Evolutionary conservation across 2,329 filamentous ascomycete species (phyloP), one percentile per base, ranked within the genome.

Genomic region (Huntiella abstrusa): DNA sequence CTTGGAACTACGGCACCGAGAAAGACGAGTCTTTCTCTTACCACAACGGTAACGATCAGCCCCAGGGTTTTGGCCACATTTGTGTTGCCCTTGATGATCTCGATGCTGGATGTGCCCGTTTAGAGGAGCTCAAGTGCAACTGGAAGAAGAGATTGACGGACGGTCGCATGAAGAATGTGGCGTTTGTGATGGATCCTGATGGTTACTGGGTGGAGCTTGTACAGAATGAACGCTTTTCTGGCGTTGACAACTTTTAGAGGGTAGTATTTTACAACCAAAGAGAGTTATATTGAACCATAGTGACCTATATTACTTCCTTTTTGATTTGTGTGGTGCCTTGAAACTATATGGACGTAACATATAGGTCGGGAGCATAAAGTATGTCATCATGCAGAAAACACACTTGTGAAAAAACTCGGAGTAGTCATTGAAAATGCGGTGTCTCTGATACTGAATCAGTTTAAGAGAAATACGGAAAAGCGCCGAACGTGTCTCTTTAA

Each of bases 111-210:
- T 95, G 88, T 63, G 65, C 78, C 57, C 75, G 87, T 11, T 87
- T 96, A 54, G 91, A 96, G 59, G 74, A 77, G 47, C 66, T 83
- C 57, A 74, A 80, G 4, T 81, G 88, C 47, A 78, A 73, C 62
- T 98, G 86, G 84, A 94, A 94, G 76, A 96, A 96, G 77, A 73
- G 83, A 53, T 70, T 96, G 51, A 93, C 84, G 2, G 88, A 96
- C 52, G 88, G 88, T 2, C 69, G 74, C 40, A 94, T 95, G 87
- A 88, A 83, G 70, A 84, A 91, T 53, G 79, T 96, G 46, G 91
- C 91, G 0, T 96, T 96, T 58, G 64, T 96, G 41, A 67, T 94
- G 41, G 88, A 88, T 54, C 86, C 87, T 0, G 86, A 94, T 62
- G 75, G 73, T 42, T 93, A 92, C 64, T 92, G 82, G 83, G 71